phyloP scores from a whole-genome alignment of 805 yeast genomes.

The Saturnispora saitoi region DNA sequence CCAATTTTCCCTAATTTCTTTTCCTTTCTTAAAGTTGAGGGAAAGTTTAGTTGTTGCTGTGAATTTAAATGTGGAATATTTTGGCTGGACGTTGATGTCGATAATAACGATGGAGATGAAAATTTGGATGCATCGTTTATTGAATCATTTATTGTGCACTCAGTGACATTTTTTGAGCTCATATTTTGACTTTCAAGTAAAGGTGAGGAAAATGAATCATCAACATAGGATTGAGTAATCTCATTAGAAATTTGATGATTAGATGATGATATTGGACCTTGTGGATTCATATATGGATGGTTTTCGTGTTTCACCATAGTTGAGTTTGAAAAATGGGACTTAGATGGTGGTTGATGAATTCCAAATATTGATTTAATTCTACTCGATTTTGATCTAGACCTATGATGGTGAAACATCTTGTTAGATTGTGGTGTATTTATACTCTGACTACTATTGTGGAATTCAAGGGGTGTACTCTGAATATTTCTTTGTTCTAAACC shows the following conservation, averaged over 20 bases:
- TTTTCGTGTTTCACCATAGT: neutral
- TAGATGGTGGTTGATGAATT: neutral
- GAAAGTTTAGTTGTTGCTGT: slow-evolving; percentile 32
- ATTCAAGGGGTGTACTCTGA: neutral
- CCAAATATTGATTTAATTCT: neutral
- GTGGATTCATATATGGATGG: neutral
- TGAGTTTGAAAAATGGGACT: neutral
- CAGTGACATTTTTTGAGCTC: neutral
- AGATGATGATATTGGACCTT: neutral
- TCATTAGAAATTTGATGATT: neutral
- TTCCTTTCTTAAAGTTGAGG: slow-evolving; percentile 39
- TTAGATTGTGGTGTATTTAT: neutral
- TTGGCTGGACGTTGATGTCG: neutral
- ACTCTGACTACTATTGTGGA: neutral
- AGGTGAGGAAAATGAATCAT: neutral
- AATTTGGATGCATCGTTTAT: neutral
- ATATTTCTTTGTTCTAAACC: neutral
- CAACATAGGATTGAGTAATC: neutral
- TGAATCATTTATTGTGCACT: neutral
- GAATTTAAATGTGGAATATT: neutral
- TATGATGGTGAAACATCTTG: neutral
- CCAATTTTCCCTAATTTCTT: slow-evolving; percentile 16
- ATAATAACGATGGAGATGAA: neutral
- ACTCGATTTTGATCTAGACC: neutral
- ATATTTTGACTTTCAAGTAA: neutral